A percentile compares a stretch with the other conserved stretches of the same genome.
phyloP scores from a whole-genome alignment of 805 yeast genomes.

The Sugiyamaella mastotermitis region DNA sequence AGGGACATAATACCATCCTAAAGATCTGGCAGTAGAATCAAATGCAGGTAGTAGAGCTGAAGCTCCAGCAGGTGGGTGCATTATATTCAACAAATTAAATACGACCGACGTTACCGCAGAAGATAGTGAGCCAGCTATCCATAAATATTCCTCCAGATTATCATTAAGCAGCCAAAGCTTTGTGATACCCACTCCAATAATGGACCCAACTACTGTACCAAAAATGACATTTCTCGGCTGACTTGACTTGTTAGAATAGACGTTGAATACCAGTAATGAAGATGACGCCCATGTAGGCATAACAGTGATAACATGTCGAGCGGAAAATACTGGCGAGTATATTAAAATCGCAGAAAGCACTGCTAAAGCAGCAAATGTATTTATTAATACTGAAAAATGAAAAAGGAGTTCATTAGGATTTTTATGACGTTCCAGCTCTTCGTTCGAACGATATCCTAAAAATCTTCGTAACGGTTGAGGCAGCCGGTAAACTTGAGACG shows the following conservation, averaged over 20 bases:
- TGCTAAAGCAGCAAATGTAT: conserved; percentile 27
- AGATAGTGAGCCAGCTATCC: conserved; percentile 53
- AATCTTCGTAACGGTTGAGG: too few species aligned
- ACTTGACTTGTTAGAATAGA: conserved; percentile 48
- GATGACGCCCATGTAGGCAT: conserved; percentile 48
- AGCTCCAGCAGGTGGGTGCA: conserved; percentile 73
- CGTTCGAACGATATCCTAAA: conserved; percentile 20
- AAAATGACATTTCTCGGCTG: conserved; percentile 56
- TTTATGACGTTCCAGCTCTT: not conserved
- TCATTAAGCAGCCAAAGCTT: conserved; percentile 46
- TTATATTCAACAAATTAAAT: conserved; percentile 49
- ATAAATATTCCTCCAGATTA: conserved; percentile 42
- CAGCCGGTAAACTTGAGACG: too few species aligned
- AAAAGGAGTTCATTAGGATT: conserved; percentile 7
- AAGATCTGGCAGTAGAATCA: conserved; percentile 37
- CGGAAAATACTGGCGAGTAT: conserved; percentile 21
- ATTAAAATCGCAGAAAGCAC: conserved; percentile 21
- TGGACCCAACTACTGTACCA: conserved; percentile 49
- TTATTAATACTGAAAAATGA: conserved; percentile 17
- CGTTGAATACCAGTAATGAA: conserved; percentile 53
- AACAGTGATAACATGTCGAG: conserved; percentile 21
- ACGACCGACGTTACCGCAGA: conserved; percentile 48
- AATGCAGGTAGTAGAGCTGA: conserved; percentile 53
- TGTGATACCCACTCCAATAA: conserved; percentile 49
- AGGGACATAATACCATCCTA: conserved; percentile 67